Evolutionary conservation across 2,329 filamentous ascomycete species (phyloP).

Genomic region (Cladosporium sp.): DNA sequence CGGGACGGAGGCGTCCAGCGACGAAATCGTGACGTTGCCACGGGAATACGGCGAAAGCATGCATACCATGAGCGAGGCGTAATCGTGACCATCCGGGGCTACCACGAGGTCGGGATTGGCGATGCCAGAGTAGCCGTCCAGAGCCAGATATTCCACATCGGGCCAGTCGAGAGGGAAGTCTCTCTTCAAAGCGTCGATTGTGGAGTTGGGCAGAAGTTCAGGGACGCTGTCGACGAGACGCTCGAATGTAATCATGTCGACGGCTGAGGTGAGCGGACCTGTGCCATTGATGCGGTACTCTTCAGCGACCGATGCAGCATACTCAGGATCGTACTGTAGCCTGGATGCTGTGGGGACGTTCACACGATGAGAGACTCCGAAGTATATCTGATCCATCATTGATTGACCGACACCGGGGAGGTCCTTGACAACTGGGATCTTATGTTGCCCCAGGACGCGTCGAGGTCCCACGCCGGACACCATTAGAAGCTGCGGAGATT

Average conservation of each 20-base stretch:
- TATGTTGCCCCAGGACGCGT: conserved; percentile 34
- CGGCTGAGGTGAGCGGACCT: conserved; percentile 10
- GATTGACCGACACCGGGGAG: conserved; percentile 36
- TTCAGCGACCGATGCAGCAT: neutral
- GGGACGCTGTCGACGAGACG: conserved; percentile 16
- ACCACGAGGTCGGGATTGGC: conserved; percentile 26
- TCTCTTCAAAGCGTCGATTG: conserved; percentile 21
- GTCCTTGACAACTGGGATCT: conserved; percentile 35
- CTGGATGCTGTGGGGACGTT: conserved; percentile 5
- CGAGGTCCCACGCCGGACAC: neutral
- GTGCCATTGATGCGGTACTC: neutral
- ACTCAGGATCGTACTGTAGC: conserved; percentile 10
- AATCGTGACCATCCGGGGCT: conserved; percentile 35
- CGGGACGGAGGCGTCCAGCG: conserved; percentile 29
- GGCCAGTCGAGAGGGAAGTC: conserved; percentile 40
- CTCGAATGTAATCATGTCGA: conserved; percentile 9
- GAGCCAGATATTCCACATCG: conserved; percentile 33
- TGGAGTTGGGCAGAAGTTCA: conserved; percentile 15
- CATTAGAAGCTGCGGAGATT: neutral
- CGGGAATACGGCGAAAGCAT: conserved; percentile 40
- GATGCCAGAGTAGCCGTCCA: conserved; percentile 22
- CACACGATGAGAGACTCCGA: neutral
- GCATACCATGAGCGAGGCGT: conserved; percentile 37
- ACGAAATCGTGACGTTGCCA: conserved; percentile 40
- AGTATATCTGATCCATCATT: conserved; percentile 35